These are phyloP conservation scores for Cardamine occulta DNA, from an alignment of 345 rosid genomes.

Conservation along the genomic window DNA sequence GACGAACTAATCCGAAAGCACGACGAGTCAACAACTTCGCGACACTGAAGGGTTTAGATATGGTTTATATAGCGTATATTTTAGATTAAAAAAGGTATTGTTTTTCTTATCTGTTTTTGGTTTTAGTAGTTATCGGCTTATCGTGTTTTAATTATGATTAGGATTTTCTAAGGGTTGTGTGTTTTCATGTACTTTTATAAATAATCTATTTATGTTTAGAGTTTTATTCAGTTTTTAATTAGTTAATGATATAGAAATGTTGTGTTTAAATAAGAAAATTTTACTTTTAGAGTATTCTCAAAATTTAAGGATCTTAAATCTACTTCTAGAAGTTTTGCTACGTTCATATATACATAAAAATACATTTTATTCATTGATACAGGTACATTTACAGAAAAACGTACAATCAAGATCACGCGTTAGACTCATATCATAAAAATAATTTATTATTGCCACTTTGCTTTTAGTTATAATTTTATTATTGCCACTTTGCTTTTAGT, in stretches of 20 bases:
- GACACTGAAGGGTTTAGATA: not conserved
- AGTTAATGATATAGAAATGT: not conserved
- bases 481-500: not conserved
- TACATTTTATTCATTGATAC: not conserved
- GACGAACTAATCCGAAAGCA: slow-evolving; percentile 13
- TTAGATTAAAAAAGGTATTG: not conserved
- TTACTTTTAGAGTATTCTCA: not conserved
- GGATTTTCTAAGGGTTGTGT: not conserved
- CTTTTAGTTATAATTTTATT: not conserved
- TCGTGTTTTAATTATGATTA: not conserved
- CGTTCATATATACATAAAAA: not conserved
- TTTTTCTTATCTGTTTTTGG: not conserved
- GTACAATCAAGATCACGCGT: not conserved
- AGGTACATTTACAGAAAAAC: not conserved
- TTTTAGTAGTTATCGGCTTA: not conserved
- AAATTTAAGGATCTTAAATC: not conserved
- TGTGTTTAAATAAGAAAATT: not conserved
- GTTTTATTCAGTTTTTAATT: not conserved
- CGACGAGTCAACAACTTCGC: slow-evolving; percentile 23
- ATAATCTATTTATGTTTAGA: not conserved
- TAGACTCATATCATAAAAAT: not conserved
- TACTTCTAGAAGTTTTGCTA: not conserved
- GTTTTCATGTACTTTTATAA: not conserved
- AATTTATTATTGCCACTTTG: slow-evolving; percentile 6
- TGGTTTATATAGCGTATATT: not conserved